Evolutionary conservation across 768 basidiomycete species (phyloP), one percentile per base, ranked within the genome.

Genomic region (Clitopilus hobsonii): DNA sequence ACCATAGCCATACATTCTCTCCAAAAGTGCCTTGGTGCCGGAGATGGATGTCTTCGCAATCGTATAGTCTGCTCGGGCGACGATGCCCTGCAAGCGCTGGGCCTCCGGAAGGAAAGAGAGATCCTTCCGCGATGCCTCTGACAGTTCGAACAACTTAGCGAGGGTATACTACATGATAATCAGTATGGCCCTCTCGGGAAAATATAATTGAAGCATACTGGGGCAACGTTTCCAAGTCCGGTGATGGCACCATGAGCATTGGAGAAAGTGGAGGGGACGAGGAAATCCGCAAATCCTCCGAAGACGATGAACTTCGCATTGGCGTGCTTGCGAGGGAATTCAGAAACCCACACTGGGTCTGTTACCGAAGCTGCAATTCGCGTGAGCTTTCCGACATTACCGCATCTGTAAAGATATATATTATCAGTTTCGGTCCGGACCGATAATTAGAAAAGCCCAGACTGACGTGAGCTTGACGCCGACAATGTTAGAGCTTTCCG

Each of bases 381-480:
- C 25, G 91, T 90, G 61, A 95, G 78, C 71, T 95, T 95, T 49
- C 94, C 94, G 58, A 97, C 91, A 63, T 89, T 91, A 25, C 90
- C 93, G 63, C 94, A 96, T 38, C 90, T 92, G 61, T 36, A 56
- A 23, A 36, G 23, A 38, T 5, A 38, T 47, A 54, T 18, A 41
- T 52, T 59, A 25, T 56, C 22, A 50, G 55, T 45, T 58, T 14
- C 18, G 26, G 38, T 36, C 32, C 32, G 32, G 28, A 49, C 24
- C 28, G 22, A 7, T 38, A 47, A 36, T 22, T 32, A 26, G 51
- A 49, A 52, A 18, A 51, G 13, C 25, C 22, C 88, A 41, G 70
- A n/a, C n/a, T n/a, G n/a, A 90, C 84, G 94, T 96, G 56, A 96
- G 81, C 71, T 98, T 98, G 58, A 94, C 86, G 20, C 94, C 94